Evolutionary conservation across 2,329 filamentous ascomycete genomes (phyloP), one percentile per base, ranked within the genome.

Genomic region (Colletotrichum higginsianum): DNA sequence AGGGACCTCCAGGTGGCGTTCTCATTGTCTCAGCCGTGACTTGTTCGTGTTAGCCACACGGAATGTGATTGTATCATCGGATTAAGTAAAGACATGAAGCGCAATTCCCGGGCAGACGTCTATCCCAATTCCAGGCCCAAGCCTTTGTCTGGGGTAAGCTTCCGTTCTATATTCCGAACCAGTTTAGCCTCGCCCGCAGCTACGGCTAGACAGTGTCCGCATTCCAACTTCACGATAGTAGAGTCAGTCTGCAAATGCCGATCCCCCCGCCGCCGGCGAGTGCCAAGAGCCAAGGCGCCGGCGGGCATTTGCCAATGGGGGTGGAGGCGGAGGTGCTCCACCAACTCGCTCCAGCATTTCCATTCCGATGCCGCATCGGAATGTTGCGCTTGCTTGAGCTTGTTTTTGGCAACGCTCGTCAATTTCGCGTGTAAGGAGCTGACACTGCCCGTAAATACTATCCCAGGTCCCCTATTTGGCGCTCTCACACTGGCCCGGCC

Each of bases 261-360:
- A 7, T 47, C 46, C 21, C 46, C 46, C 5, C 46, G 47, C 47
- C 47, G n/a, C 47, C 47, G 46, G 46, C 46, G 46, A 49, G 21
- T 42, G 55, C 55, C 55, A 57, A 42, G 55, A 42, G 55, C 55
- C 38, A 57, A 57, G 55, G 38, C 55, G 38, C 55, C 55, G 38
- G 13, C 55, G 55, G 55, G 55, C 55, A 18, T 15, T 58, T 35
- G 30, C 30, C 2, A 35, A 9, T 35, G 8, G 30, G 30, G 9
- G 5, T 44, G 42, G 13, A 44, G 42, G 12, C 5, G 42, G 47
- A 13, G 18, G 6, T 12, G 47, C n/a, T 23, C 47, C 47, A 49
- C n/a, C 55, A 7, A 44, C 13, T 11, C 38, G 23, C 13, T 11
- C 38, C 5, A 57, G 13, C 0, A 23, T 57, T 56, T 21, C 30